Evolutionary conservation across 331 rosid genomes (phyloP).

Genomic region (Quercus phellos): DNA sequence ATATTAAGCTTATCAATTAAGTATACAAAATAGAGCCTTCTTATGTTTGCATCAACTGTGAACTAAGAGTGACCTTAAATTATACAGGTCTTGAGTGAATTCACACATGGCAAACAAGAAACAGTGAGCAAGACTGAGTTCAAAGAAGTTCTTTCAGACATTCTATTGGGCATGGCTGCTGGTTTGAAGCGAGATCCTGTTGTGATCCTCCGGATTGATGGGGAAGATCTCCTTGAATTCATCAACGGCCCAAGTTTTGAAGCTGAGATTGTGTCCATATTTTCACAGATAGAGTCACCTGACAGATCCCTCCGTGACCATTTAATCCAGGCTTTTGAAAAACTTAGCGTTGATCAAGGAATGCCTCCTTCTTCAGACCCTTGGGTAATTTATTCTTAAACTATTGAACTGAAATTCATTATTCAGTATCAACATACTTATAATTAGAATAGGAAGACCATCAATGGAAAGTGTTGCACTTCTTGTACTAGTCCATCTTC

Average conservation of each 20-base stretch:
- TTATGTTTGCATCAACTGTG: not conserved
- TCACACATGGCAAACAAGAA: conserved; percentile 85
- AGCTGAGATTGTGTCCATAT: conserved; percentile 55
- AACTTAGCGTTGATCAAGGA: conserved; percentile 83
- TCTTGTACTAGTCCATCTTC: not conserved
- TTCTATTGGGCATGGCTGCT: conserved; percentile 95
- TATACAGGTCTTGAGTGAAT: conserved; percentile 71
- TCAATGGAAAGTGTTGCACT: not conserved
- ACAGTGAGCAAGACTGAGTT: conserved; percentile 85
- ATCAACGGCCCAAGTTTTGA: conserved; percentile 57
- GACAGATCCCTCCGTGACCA: conserved; percentile 41
- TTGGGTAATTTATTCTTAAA: conserved; percentile 51
- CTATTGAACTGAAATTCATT: not conserved
- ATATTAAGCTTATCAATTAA: not conserved
- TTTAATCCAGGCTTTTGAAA: conserved; percentile 58
- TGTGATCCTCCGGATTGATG: conserved; percentile 90
- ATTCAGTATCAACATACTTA: not conserved
- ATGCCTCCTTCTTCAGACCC: conserved; percentile 88
- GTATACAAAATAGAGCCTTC: not conserved
- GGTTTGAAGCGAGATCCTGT: conserved; percentile 92
- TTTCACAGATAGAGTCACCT: conserved; percentile 40
- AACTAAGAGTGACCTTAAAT: conserved; percentile 17
- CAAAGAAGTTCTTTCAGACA: conserved; percentile 84
- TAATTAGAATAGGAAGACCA: not conserved
- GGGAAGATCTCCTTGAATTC: conserved; percentile 89